Evolutionary conservation across 306 rosid species (phyloP).

Genomic region (Hippophae rhamnoides): DNA sequence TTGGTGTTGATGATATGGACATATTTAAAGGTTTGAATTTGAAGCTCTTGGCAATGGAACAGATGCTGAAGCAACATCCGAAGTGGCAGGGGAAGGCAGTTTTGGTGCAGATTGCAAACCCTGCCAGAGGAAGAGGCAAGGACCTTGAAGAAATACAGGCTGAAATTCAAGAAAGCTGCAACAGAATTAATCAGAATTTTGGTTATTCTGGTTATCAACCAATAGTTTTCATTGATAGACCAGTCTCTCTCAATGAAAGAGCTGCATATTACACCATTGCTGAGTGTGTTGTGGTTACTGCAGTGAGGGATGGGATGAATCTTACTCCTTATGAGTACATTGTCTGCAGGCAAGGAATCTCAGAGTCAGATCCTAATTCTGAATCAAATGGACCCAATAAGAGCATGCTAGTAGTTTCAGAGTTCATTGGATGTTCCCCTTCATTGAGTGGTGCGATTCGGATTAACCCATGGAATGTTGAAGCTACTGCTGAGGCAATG

Average conservation of each 20-base stretch:
- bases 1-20: slow-evolving; percentile 58
- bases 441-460: slow-evolving; percentile 64
- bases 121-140: slow-evolving; percentile 53
- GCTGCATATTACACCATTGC: slow-evolving; percentile 42
- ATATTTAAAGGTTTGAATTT: slow-evolving; percentile 50
- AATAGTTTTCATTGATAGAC: slow-evolving; percentile 38
- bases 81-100: slow-evolving; percentile 50
- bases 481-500: slow-evolving; percentile 58
- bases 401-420: slow-evolving; percentile 58
- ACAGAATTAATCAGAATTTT: slow-evolving; percentile 37
- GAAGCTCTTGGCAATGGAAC: slow-evolving; percentile 58
- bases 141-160: slow-evolving; percentile 51
- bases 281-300: slow-evolving; percentile 51
- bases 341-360: slow-evolving; percentile 54
- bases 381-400: slow-evolving; percentile 29
- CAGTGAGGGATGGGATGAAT: slow-evolving; percentile 67
- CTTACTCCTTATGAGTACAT: slow-evolving; percentile 55
- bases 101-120: slow-evolving; percentile 47
- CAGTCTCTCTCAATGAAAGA: slow-evolving; percentile 43
- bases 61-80: slow-evolving; percentile 46
- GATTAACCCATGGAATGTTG: slow-evolving; percentile 60
- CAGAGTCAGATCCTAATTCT: slow-evolving; percentile 21
- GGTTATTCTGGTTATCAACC: slow-evolving; percentile 42
- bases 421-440: slow-evolving; percentile 64
- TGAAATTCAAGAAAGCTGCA: slow-evolving; percentile 32